Conservation (phyloP, 352 stramenopile genomes). For the Phytophthora pisi region DNA sequence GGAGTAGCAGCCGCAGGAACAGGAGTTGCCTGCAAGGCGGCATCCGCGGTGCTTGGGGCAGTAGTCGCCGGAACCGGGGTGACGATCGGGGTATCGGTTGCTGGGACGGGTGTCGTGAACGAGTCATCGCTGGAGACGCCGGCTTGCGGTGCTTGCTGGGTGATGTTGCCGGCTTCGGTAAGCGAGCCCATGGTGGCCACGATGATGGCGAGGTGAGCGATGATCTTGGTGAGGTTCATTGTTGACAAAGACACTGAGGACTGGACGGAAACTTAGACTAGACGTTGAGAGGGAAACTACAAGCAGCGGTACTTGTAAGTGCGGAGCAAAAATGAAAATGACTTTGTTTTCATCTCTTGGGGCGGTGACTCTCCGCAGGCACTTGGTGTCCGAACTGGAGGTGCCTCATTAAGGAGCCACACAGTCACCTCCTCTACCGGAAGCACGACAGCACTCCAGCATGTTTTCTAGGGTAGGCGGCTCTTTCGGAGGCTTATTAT, state of each 20-base stretch:
- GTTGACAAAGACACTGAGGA: constrained; percentile 17
- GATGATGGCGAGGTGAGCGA: constrained; percentile 35
- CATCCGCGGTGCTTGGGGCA: no score
- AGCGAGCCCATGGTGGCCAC: constrained; percentile 28
- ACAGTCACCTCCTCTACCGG: no score
- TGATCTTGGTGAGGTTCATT: constrained; percentile 45
- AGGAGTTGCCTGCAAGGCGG: neutral
- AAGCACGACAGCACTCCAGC: no score
- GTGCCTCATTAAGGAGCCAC: no score
- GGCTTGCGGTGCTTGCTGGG: constrained; percentile 7
- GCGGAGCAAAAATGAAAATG: no score
- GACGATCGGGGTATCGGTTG: neutral
- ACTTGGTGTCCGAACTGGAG: no score
- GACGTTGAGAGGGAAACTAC: constrained; percentile 18
- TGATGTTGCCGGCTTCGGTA: constrained; percentile 24
- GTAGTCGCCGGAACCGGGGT: neutral
- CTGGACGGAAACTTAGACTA: constrained; percentile 6
- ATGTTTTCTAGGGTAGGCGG: no score
- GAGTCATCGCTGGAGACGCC: constrained; percentile 14
- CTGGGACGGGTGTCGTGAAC: constrained; percentile 3
- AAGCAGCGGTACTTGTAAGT: no score
- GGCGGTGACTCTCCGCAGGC: no score
- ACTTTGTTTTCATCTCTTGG: no score
- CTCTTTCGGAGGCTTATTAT: no score
- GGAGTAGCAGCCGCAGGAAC: neutral